Conservation (phyloP, 768 basidiomycete species). For the Mycena metata region DNA sequence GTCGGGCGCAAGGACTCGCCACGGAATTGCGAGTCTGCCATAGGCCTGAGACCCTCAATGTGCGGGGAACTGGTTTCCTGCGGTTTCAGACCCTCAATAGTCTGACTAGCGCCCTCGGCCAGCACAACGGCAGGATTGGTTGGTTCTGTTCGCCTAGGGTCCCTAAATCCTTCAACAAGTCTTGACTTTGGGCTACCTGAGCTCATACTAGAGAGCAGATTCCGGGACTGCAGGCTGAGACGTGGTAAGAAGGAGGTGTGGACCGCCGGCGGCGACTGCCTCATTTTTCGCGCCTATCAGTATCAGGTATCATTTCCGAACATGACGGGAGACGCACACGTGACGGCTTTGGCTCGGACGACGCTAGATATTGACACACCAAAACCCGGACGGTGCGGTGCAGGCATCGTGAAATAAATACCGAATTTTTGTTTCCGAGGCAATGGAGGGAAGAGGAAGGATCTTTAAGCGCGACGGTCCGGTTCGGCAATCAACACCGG, state of each 20-base stretch:
- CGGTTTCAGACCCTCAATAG: too few relatives aligned
- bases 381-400: too few relatives aligned
- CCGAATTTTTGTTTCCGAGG: too few relatives aligned
- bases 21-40: too few relatives aligned
- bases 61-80: too few relatives aligned
- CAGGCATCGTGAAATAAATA: too few relatives aligned
- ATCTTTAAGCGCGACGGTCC: too few relatives aligned
- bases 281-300: slow-evolving; percentile 5
- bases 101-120: neutral
- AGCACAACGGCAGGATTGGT: neutral
- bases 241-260: neutral
- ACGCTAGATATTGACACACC: too few relatives aligned
- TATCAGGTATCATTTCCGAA: neutral
- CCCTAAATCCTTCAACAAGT: neutral
- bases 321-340: too few relatives aligned
- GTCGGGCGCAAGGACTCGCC: neutral
- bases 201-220: neutral
- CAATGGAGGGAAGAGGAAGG: too few relatives aligned
- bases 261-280: neutral
- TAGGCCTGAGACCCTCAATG: too few relatives aligned
- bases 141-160: neutral
- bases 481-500: too few relatives aligned
- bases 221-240: neutral
- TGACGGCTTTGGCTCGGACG: neutral
- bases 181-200: neutral